Evolutionary conservation across 2,329 filamentous ascomycete genomes (phyloP), one percentile per base, ranked within the genome.

Genomic region (Aurifilum marmelostoma): DNA sequence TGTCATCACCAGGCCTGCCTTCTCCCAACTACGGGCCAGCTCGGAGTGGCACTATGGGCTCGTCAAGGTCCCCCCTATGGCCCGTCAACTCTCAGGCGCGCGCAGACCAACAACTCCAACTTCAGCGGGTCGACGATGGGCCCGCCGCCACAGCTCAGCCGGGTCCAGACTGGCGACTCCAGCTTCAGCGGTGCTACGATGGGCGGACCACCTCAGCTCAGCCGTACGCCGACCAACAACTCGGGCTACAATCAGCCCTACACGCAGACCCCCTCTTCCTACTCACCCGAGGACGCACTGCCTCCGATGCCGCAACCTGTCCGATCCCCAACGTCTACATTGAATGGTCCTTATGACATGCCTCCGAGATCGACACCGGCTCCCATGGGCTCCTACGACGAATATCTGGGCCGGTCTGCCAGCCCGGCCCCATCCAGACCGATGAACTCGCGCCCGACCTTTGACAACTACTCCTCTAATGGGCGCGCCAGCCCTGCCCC

Each of bases 401-500:
- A 71, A 43, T 73, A 72, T 52, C 52, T 56, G 12, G 63, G 27
- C 14, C 65, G 70, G 24, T 61, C 67, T 50, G 65, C 68, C 14
- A 69, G 65, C 50, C 65, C 68, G 56, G 67, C 69, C n/a, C 70
- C 68, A 1, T 34, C 64, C 43, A 62, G 66, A 41, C 67, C 58
- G 8, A 68, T 71, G 62, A 63, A 62, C 34, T 56, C 67, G 9
- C 41, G 63, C 14, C 27, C 71, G 32, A 56, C 62, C 16, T 74
- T 72, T 58, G 73, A 75, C 37, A 71, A 74, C 39, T 72, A 71
- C 60, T 65, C 71, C 8, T 66, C 67, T 32, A 73, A 54, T 21
- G 75, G 75, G 6, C 74, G 75, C 2, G 72, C 75, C 27, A 78
- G 75, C 58, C 76, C 77, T 5, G 76, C 77, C 1, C 77, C 76